These are phyloP conservation scores for Amauroascus verrucosus DNA, from an alignment of 2,329 filamentous ascomycete species.

Conservation along the genomic window DNA sequence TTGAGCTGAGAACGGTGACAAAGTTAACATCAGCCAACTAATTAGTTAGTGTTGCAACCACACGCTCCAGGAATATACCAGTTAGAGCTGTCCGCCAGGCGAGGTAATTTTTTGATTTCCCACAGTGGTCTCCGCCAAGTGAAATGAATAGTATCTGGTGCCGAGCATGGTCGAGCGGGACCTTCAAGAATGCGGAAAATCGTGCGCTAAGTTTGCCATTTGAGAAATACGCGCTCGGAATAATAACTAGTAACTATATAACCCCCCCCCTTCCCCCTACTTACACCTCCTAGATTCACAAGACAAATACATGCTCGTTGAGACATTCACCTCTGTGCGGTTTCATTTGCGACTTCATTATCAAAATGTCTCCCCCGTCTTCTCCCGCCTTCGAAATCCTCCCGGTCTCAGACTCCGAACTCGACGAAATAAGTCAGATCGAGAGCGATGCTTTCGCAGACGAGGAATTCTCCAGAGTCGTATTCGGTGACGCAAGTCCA, in stretches of 20 bases:
- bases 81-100: background rate
- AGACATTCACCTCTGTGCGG: background rate
- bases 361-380: background rate
- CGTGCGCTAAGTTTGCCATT: too few species aligned
- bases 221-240: too few species aligned
- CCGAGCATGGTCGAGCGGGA: background rate
- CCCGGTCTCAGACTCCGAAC: constrained; percentile 16
- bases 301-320: too few species aligned
- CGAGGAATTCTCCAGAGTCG: constrained; percentile 4
- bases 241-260: too few species aligned
- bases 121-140: background rate
- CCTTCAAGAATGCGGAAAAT: too few species aligned
- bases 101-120: background rate
- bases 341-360: background rate
- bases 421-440: constrained; percentile 23
- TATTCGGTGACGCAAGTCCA: constrained; percentile 5
- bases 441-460: constrained; percentile 29
- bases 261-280: too few species aligned
- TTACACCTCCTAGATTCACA: too few species aligned
- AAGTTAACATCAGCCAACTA: too few species aligned
- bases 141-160: too few species aligned
- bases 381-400: constrained; percentile 14
- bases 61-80: background rate
- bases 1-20: background rate
- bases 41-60: constrained; percentile 1